Evolutionary conservation across 371 early-diverging fungal species (phyloP), one percentile per base, ranked within the genome.

Genomic region (Coemansia sp.): DNA sequence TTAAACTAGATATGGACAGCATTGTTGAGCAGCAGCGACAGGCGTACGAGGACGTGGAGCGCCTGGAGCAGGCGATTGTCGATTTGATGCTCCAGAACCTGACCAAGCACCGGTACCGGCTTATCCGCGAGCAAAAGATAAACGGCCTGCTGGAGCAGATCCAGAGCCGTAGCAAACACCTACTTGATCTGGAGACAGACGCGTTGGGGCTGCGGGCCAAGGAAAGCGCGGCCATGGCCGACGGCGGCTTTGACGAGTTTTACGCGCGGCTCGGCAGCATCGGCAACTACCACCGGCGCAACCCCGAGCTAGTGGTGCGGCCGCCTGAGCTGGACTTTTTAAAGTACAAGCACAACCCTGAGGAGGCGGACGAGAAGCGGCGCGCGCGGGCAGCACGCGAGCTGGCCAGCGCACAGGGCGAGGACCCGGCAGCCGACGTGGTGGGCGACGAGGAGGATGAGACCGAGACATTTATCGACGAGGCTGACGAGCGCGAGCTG

Each of bases 31-130:
- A 80, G 64, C 92, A 91, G 78, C 83, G 94, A 55, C 77, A 79
- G 69, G 82, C 86, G 12, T 91, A 94, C 76, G 97, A 98, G 83
- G 94, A 93, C 68, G 82, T 92, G 51, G 98, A 98, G 76, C 90
- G 93, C 48, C 74, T 95, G 31, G 96, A 97, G 70, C 86, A 91
- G 65, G 93, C 92, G 9, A 85, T 89, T 35, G 95, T 94, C 8
- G 85, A 88, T 67, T 87, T 91, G 68, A 86, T 89, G 71, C 82
- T 92, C 78, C 78, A 69, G 31, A 36, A 52, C 38, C 68, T 65
- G 33, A 55, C 55, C 4, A 69, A 84, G 83, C 89, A 93, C 81
- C 85, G 89, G 63, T 93, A 94, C 64, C 83, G 86, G 63, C 82
- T 98, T 16, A 64, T 85, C n/a, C 90, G 86, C 65, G 93, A 95